Evolutionary conservation across 1,139 yeast genomes (phyloP).

Genomic region (Geotrichum bryndzae): DNA sequence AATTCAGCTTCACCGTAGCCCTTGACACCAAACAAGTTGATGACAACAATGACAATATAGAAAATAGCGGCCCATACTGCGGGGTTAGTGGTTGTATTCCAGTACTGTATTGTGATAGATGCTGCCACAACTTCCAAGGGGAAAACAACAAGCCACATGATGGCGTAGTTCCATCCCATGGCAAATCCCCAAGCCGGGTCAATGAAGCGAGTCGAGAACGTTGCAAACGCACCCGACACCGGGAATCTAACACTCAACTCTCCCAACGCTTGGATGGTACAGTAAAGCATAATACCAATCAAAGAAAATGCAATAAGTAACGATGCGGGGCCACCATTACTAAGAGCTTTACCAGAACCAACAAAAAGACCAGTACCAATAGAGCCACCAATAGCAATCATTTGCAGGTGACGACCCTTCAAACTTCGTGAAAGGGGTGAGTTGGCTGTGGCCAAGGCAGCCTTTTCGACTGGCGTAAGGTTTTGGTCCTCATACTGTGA

Average conservation of each 20-base stretch:
- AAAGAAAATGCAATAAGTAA: slow-evolving; percentile 62
- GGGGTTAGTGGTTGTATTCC: slow-evolving; percentile 53
- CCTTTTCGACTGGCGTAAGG: slow-evolving; percentile 25
- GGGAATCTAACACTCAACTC: slow-evolving; percentile 78
- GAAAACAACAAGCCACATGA: slow-evolving; percentile 69
- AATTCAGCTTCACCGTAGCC: slow-evolving; percentile 73
- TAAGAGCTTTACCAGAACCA: slow-evolving; percentile 65
- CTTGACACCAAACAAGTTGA: slow-evolving; percentile 61
- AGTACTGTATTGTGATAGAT: slow-evolving; percentile 59
- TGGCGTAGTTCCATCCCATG: slow-evolving; percentile 73
- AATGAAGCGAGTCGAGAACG: slow-evolving; percentile 62
- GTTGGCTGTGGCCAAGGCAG: slow-evolving; percentile 30
- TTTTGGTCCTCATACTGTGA: slow-evolving; percentile 21
- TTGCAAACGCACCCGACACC: slow-evolving; percentile 71
- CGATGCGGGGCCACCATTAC: slow-evolving; percentile 76
- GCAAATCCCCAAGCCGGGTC: slow-evolving; percentile 81
- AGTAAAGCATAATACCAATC: slow-evolving; percentile 64
- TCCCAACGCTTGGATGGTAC: slow-evolving; percentile 78
- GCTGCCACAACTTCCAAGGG: slow-evolving; percentile 78
- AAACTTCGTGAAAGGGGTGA: slow-evolving; percentile 41
- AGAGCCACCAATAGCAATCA: slow-evolving; percentile 80
- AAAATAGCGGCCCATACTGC: slow-evolving; percentile 66
- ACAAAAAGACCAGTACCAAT: slow-evolving; percentile 76
- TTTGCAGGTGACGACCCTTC: slow-evolving; percentile 48
- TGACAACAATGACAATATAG: slow-evolving; percentile 47